Conservation (phyloP, 2,329 filamentous ascomycete species). For the Diaporthe batatas region DNA sequence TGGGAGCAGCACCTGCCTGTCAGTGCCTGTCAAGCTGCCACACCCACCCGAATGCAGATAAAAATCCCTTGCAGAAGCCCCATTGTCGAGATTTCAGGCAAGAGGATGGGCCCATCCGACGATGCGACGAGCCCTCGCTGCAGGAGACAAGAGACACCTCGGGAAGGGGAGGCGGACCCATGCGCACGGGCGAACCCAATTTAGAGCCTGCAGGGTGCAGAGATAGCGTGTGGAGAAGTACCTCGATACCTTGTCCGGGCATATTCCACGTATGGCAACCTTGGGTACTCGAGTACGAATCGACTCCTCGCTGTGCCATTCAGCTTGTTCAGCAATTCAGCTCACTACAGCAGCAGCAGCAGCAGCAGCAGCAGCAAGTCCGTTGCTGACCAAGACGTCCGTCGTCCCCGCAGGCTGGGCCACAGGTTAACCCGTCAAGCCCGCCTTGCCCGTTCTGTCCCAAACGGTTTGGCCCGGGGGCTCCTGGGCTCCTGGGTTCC, state of each 20-base stretch:
- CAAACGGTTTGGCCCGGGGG: not conserved
- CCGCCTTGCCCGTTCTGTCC: slow-evolving; percentile 7
- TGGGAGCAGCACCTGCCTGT: no score
- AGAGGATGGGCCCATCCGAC: slow-evolving; percentile 3
- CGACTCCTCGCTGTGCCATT: not conserved
- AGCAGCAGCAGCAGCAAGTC: no score
- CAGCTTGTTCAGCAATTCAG: not conserved
- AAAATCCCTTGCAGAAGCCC: slow-evolving; percentile 15
- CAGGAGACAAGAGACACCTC: not conserved
- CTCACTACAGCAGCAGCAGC: not conserved
- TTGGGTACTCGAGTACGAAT: not conserved
- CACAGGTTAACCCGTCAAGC: not conserved
- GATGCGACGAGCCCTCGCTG: slow-evolving; percentile 8
- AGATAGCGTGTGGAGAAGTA: slow-evolving; percentile 20
- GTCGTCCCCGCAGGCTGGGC: slow-evolving; percentile 8
- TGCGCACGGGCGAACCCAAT: slow-evolving; percentile 30
- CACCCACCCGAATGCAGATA: not conserved
- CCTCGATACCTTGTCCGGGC: not conserved
- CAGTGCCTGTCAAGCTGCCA: slow-evolving; percentile 15
- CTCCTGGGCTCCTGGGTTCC: not conserved
- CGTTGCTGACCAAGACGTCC: not conserved
- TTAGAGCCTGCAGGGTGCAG: slow-evolving; percentile 31
- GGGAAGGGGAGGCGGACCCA: slow-evolving; percentile 26
- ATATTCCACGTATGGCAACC: not conserved
- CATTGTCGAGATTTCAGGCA: slow-evolving; percentile 28